phyloP scores from a whole-genome alignment of 805 yeast genomes.

The Wickerhamiella dianesei region DNA sequence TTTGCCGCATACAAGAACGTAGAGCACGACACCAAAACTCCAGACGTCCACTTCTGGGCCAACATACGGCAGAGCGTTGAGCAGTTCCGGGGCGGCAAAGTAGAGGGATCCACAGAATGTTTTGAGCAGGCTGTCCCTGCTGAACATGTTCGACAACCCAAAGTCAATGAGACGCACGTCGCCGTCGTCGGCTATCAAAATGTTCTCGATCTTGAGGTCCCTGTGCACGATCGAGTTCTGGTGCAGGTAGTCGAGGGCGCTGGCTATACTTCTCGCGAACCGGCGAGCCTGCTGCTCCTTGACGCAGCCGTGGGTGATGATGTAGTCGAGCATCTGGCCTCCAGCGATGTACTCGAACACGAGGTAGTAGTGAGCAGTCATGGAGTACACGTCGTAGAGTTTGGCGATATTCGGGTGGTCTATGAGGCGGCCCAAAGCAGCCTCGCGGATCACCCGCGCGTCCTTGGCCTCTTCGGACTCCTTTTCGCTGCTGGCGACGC shows the following conservation, averaged over 20 bases:
- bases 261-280: conserved; percentile 87
- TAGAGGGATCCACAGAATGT: conserved; percentile 96
- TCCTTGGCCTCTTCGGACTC: conserved; percentile 69
- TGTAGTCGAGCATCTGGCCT: conserved; percentile 94
- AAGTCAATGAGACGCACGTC: conserved; percentile 93
- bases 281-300: conserved; percentile 89
- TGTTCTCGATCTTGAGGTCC: conserved; percentile 91
- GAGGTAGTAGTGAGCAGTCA: conserved; percentile 96
- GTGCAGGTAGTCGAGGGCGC: conserved; percentile 89
- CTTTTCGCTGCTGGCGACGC: conserved; percentile 31
- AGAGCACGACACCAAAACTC: conserved; percentile 93
- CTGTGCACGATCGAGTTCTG: conserved; percentile 91
- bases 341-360: conserved; percentile 93
- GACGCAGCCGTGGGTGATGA: conserved; percentile 87
- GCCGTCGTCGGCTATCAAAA: conserved; percentile 84
- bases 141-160: conserved; percentile 81
- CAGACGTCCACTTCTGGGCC: conserved; percentile 98
- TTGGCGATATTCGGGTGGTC: conserved; percentile 89
- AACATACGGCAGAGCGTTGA: conserved; percentile 86
- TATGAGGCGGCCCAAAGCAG: conserved; percentile 78
- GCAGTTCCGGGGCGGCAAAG: conserved; percentile 95
- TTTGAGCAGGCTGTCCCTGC: conserved; percentile 55
- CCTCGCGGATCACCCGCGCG: conserved; percentile 85
- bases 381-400: conserved; percentile 82
- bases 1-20: conserved; percentile 91